Evolutionary conservation across 2,329 filamentous ascomycete species (phyloP).

Genomic region (Fusarium metavorans): DNA sequence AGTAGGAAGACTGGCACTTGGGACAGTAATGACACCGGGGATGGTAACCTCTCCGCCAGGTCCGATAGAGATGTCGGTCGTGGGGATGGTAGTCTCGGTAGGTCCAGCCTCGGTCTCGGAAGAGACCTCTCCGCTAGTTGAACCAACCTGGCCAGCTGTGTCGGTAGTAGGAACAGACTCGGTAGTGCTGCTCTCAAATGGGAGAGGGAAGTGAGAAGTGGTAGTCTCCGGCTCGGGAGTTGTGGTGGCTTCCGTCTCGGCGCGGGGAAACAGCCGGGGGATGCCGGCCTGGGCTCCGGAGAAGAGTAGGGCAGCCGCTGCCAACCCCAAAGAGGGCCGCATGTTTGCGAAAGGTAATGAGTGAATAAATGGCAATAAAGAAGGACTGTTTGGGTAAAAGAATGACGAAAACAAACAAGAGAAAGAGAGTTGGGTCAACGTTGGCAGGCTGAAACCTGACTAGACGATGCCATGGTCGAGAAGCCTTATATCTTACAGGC

Average conservation of each 20-base stretch:
- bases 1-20: not conserved
- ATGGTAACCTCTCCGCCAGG: not conserved
- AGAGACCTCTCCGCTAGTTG: not conserved
- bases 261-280: not conserved
- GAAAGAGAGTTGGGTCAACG: not conserved
- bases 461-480: not conserved
- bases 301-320: not conserved
- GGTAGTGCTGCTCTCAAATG: not conserved
- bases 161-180: not conserved
- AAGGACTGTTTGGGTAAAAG: not conserved
- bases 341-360: not conserved
- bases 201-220: conserved; percentile 1
- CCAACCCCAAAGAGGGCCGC: not conserved
- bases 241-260: not conserved
- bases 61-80: not conserved
- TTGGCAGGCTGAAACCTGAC: not conserved
- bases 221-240: conserved; percentile 11
- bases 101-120: not conserved
- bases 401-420: not conserved
- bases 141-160: not conserved
- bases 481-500: not conserved
- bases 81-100: not conserved
- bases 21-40: not conserved
- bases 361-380: not conserved
- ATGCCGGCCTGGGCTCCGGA: conserved; percentile 6